These are phyloP conservation scores for Penicillium coprophilum DNA, from an alignment of 495 filamentous ascomycete genomes.

Conservation along the genomic window DNA sequence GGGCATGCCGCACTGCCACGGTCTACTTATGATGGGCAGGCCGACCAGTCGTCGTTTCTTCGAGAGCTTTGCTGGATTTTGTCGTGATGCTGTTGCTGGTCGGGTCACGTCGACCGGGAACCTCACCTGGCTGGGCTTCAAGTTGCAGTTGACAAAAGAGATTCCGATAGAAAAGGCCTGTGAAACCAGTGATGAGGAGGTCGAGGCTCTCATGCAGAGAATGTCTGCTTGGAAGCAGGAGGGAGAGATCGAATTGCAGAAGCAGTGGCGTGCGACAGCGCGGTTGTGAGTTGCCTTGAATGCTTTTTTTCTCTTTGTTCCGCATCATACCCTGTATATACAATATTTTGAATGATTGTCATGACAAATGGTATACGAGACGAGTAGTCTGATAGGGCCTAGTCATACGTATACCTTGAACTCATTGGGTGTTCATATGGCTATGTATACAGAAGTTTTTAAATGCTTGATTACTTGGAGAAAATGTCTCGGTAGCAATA, in stretches of 20 bases:
- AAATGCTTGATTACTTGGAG: background rate
- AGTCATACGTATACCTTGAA: background rate
- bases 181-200: conserved; percentile 53
- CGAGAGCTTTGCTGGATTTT: conserved; percentile 58
- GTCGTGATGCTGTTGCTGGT: conserved; percentile 37
- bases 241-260: conserved; percentile 43
- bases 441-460: conserved; percentile 1
- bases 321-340: conserved; percentile 1
- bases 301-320: background rate
- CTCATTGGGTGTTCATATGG: background rate
- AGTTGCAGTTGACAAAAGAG: conserved; percentile 50
- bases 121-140: conserved; percentile 52
- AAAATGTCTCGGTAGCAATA: background rate
- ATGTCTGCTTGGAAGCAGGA: conserved; percentile 46
- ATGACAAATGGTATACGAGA: background rate
- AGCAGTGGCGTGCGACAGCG: conserved; percentile 41
- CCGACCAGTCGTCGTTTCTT: conserved; percentile 52
- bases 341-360: background rate
- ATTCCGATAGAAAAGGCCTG: conserved; percentile 53
- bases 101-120: conserved; percentile 24
- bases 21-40: conserved; percentile 56
- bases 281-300: conserved; percentile 40
- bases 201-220: conserved; percentile 47
- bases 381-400: background rate
- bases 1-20: conserved; percentile 89